phyloP scores from a whole-genome alignment of 163 green algal species.

The Chloromonas sp. region DNA sequence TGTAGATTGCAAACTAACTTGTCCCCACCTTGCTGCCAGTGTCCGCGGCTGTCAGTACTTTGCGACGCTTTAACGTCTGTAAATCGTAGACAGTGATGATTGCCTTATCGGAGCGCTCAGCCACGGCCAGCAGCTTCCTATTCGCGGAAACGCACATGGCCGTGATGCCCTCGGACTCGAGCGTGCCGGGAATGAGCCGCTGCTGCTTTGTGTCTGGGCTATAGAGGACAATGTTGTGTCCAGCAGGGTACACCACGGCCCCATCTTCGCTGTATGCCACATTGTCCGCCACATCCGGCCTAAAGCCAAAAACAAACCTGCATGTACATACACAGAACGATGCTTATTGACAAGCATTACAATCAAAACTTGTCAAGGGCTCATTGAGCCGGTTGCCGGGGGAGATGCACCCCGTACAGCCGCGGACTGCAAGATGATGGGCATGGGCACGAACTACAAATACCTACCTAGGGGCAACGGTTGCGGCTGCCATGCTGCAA shows the following conservation, averaged over 20 bases:
- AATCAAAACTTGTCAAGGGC: neutral
- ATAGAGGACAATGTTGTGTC: conserved; percentile 72
- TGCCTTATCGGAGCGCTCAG: conserved; percentile 59
- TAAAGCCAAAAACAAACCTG: conserved; percentile 82
- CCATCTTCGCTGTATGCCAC: conserved; percentile 76
- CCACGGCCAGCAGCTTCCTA: conserved; percentile 71
- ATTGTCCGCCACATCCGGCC: conserved; percentile 63
- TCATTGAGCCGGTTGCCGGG: neutral
- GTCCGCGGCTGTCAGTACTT: conserved; percentile 65
- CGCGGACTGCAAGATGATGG: too few species aligned
- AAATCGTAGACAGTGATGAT: conserved; percentile 81
- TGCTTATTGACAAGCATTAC: neutral
- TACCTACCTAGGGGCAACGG: neutral
- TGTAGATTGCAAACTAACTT: neutral
- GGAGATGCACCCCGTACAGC: too few species aligned
- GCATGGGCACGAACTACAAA: too few species aligned
- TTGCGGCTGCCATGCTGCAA: neutral
- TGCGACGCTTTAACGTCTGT: conserved; percentile 77
- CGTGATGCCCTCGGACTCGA: conserved; percentile 72
- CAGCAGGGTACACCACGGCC: conserved; percentile 68
- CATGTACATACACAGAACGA: neutral
- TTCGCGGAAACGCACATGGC: conserved; percentile 66
- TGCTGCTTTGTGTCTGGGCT: conserved; percentile 65
- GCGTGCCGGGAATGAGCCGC: conserved; percentile 67
- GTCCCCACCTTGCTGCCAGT: conserved; percentile 57